These are phyloP conservation scores for Morella rubra DNA, from an alignment of 306 rosid genomes.

Conservation along the genomic window DNA sequence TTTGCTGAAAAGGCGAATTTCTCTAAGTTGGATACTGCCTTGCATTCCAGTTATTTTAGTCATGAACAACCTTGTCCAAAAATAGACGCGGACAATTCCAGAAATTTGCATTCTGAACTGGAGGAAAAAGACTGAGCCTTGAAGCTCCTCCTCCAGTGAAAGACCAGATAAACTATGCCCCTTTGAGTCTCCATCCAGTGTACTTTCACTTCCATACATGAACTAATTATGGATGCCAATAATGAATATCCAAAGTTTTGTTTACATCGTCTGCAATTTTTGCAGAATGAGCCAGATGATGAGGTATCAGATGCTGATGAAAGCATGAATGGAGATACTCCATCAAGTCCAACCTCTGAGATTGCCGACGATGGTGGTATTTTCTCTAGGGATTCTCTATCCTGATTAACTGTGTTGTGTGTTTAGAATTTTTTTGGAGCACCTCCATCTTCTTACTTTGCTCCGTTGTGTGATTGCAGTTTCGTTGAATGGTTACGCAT, in stretches of 20 bases:
- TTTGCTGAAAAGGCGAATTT: conserved; percentile 27
- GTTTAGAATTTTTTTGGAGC: conserved; percentile 24
- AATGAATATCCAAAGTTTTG: conserved; percentile 15
- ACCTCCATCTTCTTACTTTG: conserved; percentile 26
- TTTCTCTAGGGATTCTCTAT: conserved; percentile 29
- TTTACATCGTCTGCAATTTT: conserved; percentile 3
- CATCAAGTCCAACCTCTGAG: conserved; percentile 60
- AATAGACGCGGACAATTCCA: conserved; percentile 29
- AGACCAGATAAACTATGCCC: conserved; percentile 41
- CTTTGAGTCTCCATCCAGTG: conserved; percentile 49
- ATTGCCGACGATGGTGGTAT: conserved; percentile 51
- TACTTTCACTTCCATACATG: conserved; percentile 37
- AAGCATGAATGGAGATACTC: conserved; percentile 44
- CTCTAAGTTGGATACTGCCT: conserved; percentile 31
- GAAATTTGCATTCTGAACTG: conserved; percentile 22
- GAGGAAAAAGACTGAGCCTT: conserved; percentile 36
- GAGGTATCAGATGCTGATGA: conserved; percentile 52
- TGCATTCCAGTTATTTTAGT: conserved; percentile 27
- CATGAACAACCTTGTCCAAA: conserved; percentile 31
- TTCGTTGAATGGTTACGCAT: conserved; percentile 40
- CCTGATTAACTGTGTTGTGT: conserved; percentile 14
- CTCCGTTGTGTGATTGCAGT: conserved; percentile 51
- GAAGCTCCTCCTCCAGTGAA: conserved; percentile 34
- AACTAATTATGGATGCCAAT: conserved; percentile 8
- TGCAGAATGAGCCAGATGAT: conserved; percentile 60